Evolutionary conservation across 1,284 basidiomycete genomes (phyloP).

Genomic region (Golubevia sp.): DNA sequence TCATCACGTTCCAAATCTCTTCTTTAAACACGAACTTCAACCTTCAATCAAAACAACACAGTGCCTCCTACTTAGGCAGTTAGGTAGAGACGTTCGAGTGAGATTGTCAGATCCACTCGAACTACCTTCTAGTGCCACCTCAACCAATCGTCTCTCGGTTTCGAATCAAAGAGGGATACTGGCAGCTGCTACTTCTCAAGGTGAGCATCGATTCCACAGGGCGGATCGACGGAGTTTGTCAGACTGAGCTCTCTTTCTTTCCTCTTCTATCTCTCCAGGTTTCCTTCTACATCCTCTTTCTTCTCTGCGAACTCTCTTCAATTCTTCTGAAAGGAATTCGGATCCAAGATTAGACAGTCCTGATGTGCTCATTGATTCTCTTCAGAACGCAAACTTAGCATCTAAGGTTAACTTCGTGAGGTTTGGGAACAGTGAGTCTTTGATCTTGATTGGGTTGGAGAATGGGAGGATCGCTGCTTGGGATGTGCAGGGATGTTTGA

Average conservation of each 20-base stretch:
- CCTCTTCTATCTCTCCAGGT: conserved; percentile 53
- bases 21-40: no score
- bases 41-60: no score
- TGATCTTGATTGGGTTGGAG: conserved; percentile 27
- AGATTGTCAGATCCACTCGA: conserved; percentile 43
- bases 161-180: no score
- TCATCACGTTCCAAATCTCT: neutral
- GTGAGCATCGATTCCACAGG: no score
- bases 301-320: conserved; percentile 26
- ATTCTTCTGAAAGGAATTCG: conserved; percentile 22
- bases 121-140: neutral
- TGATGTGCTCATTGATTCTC: conserved; percentile 18
- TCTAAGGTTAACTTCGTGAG: conserved; percentile 28
- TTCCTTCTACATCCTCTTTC: conserved; percentile 52
- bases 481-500: conserved; percentile 17
- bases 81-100: conserved; percentile 47
- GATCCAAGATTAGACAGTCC: conserved; percentile 17
- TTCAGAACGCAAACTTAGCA: conserved; percentile 10
- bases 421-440: conserved; percentile 20
- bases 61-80: conserved; percentile 38
- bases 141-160: no score
- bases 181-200: no score
- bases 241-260: conserved; percentile 37
- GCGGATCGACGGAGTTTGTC: no score
- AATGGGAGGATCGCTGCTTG: conserved; percentile 37